Conservation (phyloP, 352 stramenopile species). For the Globisporangium nagaii region DNA sequence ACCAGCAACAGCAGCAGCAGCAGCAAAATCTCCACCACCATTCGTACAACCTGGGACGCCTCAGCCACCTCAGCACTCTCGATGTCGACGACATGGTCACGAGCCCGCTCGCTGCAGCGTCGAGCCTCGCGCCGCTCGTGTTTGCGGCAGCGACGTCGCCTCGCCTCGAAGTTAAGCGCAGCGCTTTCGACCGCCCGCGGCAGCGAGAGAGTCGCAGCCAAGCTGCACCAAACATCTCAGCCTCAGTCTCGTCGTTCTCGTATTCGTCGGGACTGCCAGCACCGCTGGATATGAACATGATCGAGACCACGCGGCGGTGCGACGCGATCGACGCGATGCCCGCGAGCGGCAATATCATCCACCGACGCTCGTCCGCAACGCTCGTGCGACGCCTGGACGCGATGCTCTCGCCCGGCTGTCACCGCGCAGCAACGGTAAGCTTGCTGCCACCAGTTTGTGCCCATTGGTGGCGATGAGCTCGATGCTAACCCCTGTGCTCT, state of each 20-base stretch:
- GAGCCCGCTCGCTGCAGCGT: slow-evolving; percentile 7
- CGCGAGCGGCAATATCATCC: not conserved
- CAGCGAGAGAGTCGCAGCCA: not conserved
- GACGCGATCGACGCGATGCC: not conserved
- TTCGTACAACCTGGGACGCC: not conserved
- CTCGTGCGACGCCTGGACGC: slow-evolving; percentile 11
- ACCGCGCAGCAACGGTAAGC: slow-evolving; percentile 41
- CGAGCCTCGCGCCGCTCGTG: slow-evolving; percentile 6
- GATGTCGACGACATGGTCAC: slow-evolving; percentile 1
- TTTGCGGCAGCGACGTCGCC: slow-evolving; percentile 8
- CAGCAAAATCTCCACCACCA: not conserved
- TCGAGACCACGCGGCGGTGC: slow-evolving; percentile 7
- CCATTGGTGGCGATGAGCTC: not conserved
- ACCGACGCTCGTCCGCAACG: not conserved
- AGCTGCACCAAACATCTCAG: not conserved
- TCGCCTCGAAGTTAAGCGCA: slow-evolving; percentile 2
- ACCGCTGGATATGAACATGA: slow-evolving; percentile 20
- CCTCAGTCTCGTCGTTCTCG: not conserved
- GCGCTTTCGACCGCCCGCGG: not conserved
- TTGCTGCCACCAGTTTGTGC: too few relatives aligned
- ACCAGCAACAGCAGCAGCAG: not conserved
- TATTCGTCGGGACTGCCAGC: not conserved
- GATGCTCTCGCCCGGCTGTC: slow-evolving; percentile 45
- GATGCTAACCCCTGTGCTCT: not conserved
- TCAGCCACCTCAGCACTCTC: not conserved